phyloP scores from a whole-genome alignment of 352 stramenopile genomes.

The Phytopythium helicoides region DNA sequence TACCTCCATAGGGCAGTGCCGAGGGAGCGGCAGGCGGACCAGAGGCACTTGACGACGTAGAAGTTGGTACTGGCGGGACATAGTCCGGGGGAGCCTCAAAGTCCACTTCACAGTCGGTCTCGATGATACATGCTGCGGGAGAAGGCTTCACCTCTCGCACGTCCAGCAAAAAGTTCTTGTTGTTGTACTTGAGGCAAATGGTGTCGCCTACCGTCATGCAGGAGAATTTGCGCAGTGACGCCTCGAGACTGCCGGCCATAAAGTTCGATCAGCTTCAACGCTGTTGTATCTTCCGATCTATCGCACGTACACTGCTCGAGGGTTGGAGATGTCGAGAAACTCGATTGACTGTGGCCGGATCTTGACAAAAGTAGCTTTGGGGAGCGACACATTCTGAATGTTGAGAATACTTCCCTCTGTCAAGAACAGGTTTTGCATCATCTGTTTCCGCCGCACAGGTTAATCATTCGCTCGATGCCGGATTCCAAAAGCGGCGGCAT shows the following conservation, averaged over 20 bases:
- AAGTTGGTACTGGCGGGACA: constrained; percentile 40
- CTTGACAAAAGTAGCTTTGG: constrained; percentile 98
- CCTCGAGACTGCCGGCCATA: constrained; percentile 51
- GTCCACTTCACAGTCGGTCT: constrained; percentile 99
- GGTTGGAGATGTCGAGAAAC: constrained; percentile 99
- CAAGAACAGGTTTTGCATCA: constrained; percentile 99
- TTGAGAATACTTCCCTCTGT: constrained; percentile 92
- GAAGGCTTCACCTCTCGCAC: constrained; percentile 96
- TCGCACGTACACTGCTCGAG: constrained; percentile 96
- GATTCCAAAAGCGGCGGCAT: too few species aligned
- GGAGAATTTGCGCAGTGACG: constrained; percentile 88
- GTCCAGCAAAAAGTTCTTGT: constrained; percentile 98
- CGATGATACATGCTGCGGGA: constrained; percentile 98
- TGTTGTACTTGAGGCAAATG: constrained; percentile 99
- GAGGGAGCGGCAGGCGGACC: constrained; percentile 34
- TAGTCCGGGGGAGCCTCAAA: constrained; percentile 96
- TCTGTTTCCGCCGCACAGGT: constrained; percentile 40
- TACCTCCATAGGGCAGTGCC: constrained; percentile 64
- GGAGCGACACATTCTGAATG: constrained; percentile 95
- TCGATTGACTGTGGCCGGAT: constrained; percentile 98
- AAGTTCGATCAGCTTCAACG: too few species aligned
- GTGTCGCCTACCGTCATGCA: constrained; percentile 98
- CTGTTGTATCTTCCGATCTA: too few species aligned
- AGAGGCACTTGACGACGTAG: constrained; percentile 9
- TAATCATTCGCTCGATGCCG: neutral